These are phyloP conservation scores for Pisolithus orientalis DNA, from an alignment of 768 basidiomycete genomes.

Conservation along the genomic window DNA sequence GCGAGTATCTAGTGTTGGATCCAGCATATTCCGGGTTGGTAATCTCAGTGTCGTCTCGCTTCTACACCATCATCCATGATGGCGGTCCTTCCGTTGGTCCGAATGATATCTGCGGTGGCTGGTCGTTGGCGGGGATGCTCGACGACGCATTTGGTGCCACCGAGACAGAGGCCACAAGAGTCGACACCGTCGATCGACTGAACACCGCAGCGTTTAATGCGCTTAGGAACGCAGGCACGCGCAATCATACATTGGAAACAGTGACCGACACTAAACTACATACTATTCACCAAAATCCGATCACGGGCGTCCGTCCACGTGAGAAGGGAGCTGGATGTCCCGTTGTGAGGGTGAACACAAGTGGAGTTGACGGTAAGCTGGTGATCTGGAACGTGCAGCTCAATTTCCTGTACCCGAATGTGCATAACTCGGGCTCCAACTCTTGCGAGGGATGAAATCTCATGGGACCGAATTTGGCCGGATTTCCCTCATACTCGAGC, in stretches of 20 bases:
- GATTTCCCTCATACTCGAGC: slow-evolving; percentile 20
- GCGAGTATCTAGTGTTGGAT: slow-evolving; percentile 96
- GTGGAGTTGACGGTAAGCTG: slow-evolving; percentile 84
- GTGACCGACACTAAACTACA: slow-evolving; percentile 64
- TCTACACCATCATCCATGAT: slow-evolving; percentile 72
- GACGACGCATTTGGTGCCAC: slow-evolving; percentile 52
- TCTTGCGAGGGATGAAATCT: slow-evolving; percentile 28
- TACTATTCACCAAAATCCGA: slow-evolving; percentile 97
- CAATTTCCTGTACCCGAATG: slow-evolving; percentile 42
- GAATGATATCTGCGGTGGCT: slow-evolving; percentile 63
- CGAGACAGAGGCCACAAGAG: slow-evolving; percentile 29
- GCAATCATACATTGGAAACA: slow-evolving; percentile 39
- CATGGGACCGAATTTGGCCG: slow-evolving; percentile 41
- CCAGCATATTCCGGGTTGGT: slow-evolving; percentile 79
- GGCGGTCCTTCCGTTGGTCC: slow-evolving; percentile 16
- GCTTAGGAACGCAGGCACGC: slow-evolving; percentile 86
- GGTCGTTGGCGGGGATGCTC: slow-evolving; percentile 75
- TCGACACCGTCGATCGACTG: slow-evolving; percentile 58
- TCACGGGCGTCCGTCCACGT: slow-evolving; percentile 84
- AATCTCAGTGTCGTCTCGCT: slow-evolving; percentile 88
- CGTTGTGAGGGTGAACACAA: slow-evolving; percentile 56
- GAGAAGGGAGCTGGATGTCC: slow-evolving; percentile 44
- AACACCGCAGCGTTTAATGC: slow-evolving; percentile 92
- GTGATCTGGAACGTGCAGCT: slow-evolving; percentile 74
- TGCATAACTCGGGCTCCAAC: slow-evolving; percentile 19